phyloP scores from a whole-genome alignment of 257 asterid species.

The Solanum medicagineum region DNA sequence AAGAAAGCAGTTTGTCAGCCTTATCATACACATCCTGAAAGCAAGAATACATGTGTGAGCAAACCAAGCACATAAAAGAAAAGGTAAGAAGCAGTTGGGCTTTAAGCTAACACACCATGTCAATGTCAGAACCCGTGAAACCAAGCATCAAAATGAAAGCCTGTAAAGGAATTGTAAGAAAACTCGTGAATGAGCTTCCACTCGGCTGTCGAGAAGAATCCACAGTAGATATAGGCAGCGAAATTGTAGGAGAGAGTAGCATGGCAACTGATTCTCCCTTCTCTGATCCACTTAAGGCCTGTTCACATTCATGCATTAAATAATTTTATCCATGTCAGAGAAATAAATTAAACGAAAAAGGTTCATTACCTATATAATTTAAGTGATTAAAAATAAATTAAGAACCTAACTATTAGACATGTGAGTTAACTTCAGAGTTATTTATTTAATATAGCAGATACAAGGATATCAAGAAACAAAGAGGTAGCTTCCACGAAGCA shows the following conservation, averaged over 20 bases:
- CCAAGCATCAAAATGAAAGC: slow-evolving; percentile 75
- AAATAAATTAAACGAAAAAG: background rate
- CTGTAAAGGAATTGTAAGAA: slow-evolving; percentile 84
- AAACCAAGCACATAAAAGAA: background rate
- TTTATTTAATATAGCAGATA: background rate
- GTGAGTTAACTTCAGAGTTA: background rate
- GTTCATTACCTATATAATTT: background rate
- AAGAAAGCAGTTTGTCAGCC: slow-evolving; percentile 70
- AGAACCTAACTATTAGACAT: background rate
- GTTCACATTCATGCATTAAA: slow-evolving; percentile 7
- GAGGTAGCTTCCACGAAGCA: background rate
- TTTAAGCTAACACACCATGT: slow-evolving; percentile 37
- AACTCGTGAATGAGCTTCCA: slow-evolving; percentile 81
- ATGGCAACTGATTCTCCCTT: slow-evolving; percentile 87
- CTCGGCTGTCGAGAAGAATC: slow-evolving; percentile 60
- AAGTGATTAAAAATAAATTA: background rate
- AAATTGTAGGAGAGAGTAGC: slow-evolving; percentile 68
- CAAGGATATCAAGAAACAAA: background rate
- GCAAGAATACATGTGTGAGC: background rate
- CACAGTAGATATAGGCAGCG: slow-evolving; percentile 45
- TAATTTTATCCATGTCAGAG: background rate
- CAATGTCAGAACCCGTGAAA: slow-evolving; percentile 57
- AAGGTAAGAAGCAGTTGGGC: background rate
- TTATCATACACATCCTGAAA: slow-evolving; percentile 56
- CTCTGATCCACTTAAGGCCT: slow-evolving; percentile 78